These are phyloP conservation scores for Podaxis rugospora DNA, from an alignment of 768 basidiomycete species.

Conservation along the genomic window DNA sequence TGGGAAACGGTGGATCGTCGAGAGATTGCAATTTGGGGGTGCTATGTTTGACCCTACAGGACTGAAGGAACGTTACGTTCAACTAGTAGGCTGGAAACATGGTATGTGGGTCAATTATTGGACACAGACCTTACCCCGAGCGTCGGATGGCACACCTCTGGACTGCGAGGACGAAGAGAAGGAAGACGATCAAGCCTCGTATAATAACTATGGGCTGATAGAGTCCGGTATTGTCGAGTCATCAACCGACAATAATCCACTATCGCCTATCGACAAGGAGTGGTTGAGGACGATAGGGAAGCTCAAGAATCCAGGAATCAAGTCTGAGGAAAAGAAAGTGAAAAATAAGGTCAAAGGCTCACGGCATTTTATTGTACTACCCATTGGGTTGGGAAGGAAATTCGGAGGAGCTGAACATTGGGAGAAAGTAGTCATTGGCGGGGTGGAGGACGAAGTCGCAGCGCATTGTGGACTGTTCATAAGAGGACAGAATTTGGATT, in stretches of 20 bases:
- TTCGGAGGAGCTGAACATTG: constrained; percentile 44
- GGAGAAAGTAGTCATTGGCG: constrained; percentile 46
- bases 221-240: constrained; percentile 19
- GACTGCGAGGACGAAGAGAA: constrained; percentile 11
- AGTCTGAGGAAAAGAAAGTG: constrained; percentile 18
- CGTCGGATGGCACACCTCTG: neutral
- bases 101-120: constrained; percentile 58
- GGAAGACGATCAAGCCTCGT: constrained; percentile 10
- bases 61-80: constrained; percentile 43
- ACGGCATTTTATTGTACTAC: constrained; percentile 50
- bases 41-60: constrained; percentile 55
- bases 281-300: constrained; percentile 17
- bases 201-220: constrained; percentile 24
- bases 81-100: constrained; percentile 44
- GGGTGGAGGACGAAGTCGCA: constrained; percentile 50
- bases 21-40: constrained; percentile 53
- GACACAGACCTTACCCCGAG: constrained; percentile 39
- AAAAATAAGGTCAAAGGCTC: constrained; percentile 23
- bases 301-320: constrained; percentile 18
- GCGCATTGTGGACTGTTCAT: constrained; percentile 57
- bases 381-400: constrained; percentile 35
- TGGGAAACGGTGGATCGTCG: constrained; percentile 46
- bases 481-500: constrained; percentile 43
- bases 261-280: constrained; percentile 14
- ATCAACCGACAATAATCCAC: neutral